Evolutionary conservation across 768 basidiomycete genomes (phyloP), one percentile per base, ranked within the genome.

Genomic region (Termitomyces titanicus): DNA sequence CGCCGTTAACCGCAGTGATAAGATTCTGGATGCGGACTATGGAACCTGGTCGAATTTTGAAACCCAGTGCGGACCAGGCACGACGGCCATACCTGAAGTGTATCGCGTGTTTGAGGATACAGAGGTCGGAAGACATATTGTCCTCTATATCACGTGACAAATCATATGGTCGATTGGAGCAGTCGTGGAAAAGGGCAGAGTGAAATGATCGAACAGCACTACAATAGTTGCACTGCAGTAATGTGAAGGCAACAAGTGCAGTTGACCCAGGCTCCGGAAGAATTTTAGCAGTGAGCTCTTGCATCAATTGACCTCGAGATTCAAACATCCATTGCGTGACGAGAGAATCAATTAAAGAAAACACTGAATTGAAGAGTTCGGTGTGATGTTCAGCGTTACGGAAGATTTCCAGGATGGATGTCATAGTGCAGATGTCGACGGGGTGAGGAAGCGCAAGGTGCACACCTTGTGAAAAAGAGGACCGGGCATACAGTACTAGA

Each of bases 11-110:
- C 1, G 51, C 51, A 9, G 27, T n/a, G 12, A 57, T 17, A 29
- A 57, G 31, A 20, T 47, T 47, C 25, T 57, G 39, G 8, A 57
- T 44, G 33, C 56, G 51, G 11, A 37, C 18, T 12, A 35, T 20
- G 12, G 56, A 53, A 17, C 40, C 45, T 12, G 39, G 22, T 24
- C 5, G 17, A 48, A 37, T 47, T 7, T 22, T 53, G 3, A 52
- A 53, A 27, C 24, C 46, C 1, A 20, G 33, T 15, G 56, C 42
- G 6, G 38, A 24, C 56, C 46, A 53, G 11, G 20, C 27, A 13
- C 20, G 37, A 38, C 45, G 44, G 1, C 17, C 15, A n/a, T 47
- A 35, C 20, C 35, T 24, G 13, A 18, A 51, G 18, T 39, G 51
- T 31, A 51, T 3, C 3, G 17, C 8, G 20, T 17, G 17, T 6